Evolutionary conservation across 345 rosid species (phyloP).

Genomic region (Brassica cretica): DNA sequence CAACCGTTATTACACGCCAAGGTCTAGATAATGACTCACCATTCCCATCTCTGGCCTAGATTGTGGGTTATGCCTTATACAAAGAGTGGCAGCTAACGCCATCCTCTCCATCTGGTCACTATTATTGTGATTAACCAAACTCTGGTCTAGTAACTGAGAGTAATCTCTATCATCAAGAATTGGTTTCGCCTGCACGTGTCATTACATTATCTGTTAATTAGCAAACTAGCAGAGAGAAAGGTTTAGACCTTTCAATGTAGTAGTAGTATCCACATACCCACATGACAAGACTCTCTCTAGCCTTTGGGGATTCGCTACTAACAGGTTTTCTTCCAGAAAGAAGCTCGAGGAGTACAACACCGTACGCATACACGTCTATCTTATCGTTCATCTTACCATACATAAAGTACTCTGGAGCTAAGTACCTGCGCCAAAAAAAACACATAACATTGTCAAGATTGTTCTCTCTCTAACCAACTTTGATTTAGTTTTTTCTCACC

Average conservation of each 20-base stretch:
- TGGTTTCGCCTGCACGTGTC: conserved; percentile 67
- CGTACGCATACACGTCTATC: conserved; percentile 89
- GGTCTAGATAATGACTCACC: conserved; percentile 44
- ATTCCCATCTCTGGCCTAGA: conserved; percentile 70
- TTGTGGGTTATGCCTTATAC: conserved; percentile 65
- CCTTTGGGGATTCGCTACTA: conserved; percentile 57
- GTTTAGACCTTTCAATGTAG: not conserved
- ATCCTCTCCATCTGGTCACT: conserved; percentile 64
- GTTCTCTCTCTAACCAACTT: conserved; percentile 8
- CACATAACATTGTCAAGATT: conserved; percentile 5
- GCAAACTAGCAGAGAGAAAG: conserved; percentile 1
- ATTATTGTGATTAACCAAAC: conserved; percentile 46
- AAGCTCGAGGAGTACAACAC: conserved; percentile 97
- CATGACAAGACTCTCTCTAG: conserved; percentile 82
- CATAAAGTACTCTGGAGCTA: conserved; percentile 99
- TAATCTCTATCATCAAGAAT: conserved; percentile 58
- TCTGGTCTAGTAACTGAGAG: conserved; percentile 57
- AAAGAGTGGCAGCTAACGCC: conserved; percentile 85
- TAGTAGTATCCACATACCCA: conserved; percentile 64
- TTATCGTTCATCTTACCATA: conserved; percentile 84
- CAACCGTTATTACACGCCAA: not conserved
- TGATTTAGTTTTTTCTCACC: conserved; percentile 42
- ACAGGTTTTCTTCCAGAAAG: conserved; percentile 89
- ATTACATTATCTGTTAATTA: not conserved
- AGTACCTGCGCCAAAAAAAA: conserved; percentile 58